Conservation (phyloP, 2,329 filamentous ascomycete species). For the Diaporthe destruens region DNA sequence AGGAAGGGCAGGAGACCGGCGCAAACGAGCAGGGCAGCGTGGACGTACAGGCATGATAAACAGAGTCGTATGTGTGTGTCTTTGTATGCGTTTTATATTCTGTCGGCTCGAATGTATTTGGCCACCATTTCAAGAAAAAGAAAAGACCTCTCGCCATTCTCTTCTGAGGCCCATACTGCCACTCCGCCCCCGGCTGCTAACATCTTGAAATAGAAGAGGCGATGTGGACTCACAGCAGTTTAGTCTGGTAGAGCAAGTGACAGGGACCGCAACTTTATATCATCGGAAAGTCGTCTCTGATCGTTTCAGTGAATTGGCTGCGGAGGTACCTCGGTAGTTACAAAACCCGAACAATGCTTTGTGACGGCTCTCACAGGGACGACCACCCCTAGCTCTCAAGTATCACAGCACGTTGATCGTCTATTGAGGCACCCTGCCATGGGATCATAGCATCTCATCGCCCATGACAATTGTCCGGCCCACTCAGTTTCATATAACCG, state of each 20-base stretch:
- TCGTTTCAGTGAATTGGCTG: background rate
- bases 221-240: too few species aligned
- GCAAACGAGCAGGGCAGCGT: conserved; percentile 39
- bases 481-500: background rate
- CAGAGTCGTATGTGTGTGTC: background rate
- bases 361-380: background rate
- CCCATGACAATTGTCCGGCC: background rate
- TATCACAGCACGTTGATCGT: background rate
- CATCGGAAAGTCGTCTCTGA: background rate
- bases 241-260: too few species aligned
- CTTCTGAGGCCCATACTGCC: background rate
- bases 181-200: background rate
- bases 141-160: background rate
- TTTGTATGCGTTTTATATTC: background rate
- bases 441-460: background rate
- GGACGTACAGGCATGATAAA: conserved; percentile 8
- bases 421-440: background rate
- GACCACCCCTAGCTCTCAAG: background rate
- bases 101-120: background rate
- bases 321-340: background rate
- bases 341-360: background rate
- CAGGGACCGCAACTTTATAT: background rate
- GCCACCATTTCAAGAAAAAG: background rate
- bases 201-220: too few species aligned
- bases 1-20: background rate